Percentiles rank a stretch among this genome's conserved stretches.
phyloP scores from a whole-genome alignment of 495 filamentous ascomycete species.

The Articulospora tetracladia region DNA sequence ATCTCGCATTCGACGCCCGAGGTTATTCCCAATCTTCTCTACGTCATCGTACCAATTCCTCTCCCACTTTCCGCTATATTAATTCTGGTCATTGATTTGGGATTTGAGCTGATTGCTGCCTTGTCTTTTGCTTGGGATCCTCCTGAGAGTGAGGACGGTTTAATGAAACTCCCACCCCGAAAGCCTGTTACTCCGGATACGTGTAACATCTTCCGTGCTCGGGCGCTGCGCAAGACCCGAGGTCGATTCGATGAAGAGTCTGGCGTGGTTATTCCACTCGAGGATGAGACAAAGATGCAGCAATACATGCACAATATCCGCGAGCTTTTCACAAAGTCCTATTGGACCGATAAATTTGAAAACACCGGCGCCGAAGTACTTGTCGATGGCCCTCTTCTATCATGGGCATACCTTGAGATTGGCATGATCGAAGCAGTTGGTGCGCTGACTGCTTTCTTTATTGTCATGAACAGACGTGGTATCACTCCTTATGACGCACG shows the following conservation, averaged over 20 bases:
- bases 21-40: slow-evolving; percentile 34
- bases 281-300: slow-evolving; percentile 24
- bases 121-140: slow-evolving; percentile 31
- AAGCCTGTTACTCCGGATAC: slow-evolving; percentile 30
- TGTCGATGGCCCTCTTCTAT: slow-evolving; percentile 29
- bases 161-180: slow-evolving; percentile 30
- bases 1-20: slow-evolving; percentile 33
- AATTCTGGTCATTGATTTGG: slow-evolving; percentile 37
- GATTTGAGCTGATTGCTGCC: slow-evolving; percentile 31
- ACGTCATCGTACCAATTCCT: slow-evolving; percentile 35
- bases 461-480: slow-evolving; percentile 54
- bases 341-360: slow-evolving; percentile 29
- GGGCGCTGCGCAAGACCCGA: slow-evolving; percentile 24
- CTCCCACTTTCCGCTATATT: slow-evolving; percentile 30
- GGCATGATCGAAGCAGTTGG: slow-evolving; percentile 54
- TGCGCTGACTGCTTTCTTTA: slow-evolving; percentile 60
- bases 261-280: slow-evolving; percentile 20
- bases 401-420: slow-evolving; percentile 31
- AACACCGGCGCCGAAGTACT: slow-evolving; percentile 28
- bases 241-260: slow-evolving; percentile 28
- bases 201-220: slow-evolving; percentile 26
- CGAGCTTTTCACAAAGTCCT: slow-evolving; percentile 21
- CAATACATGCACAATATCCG: slow-evolving; percentile 12
- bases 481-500: slow-evolving; percentile 30
- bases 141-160: slow-evolving; percentile 21